A percentile compares a stretch with the other conserved stretches of the same genome.
These are phyloP conservation scores for Fusarium avenaceum DNA, from an alignment of 2,329 filamentous ascomycete genomes.

Conservation along the genomic window DNA sequence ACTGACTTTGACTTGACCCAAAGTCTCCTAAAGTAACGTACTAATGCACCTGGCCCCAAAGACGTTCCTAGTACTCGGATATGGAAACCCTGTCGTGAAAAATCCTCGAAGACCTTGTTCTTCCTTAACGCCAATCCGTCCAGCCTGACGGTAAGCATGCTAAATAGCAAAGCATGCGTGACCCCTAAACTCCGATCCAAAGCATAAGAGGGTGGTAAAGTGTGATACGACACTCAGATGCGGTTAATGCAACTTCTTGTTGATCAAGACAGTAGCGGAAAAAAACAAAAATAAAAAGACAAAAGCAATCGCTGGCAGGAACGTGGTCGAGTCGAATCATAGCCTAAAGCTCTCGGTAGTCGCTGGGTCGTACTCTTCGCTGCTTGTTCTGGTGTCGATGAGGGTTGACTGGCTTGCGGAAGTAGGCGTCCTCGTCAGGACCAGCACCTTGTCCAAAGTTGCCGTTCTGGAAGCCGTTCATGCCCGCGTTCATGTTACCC, in stretches of 20 bases:
- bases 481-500: constrained; percentile 49
- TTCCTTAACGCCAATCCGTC: constrained; percentile 42
- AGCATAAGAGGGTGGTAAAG: constrained; percentile 15
- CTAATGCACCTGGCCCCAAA: not conserved
- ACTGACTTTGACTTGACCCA: constrained; percentile 22
- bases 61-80: constrained; percentile 19
- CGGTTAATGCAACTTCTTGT: constrained; percentile 8
- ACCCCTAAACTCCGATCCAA: constrained; percentile 32
- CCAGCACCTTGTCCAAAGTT: constrained; percentile 68
- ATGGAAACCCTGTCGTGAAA: constrained; percentile 25
- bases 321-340: constrained; percentile 14
- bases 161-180: constrained; percentile 22
- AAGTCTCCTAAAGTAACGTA: constrained; percentile 8
- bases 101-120: constrained; percentile 4
- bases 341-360: constrained; percentile 84
- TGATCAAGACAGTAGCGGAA: constrained; percentile 10
- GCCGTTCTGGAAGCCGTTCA: constrained; percentile 54
- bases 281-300: constrained; percentile 2
- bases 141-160: constrained; percentile 34
- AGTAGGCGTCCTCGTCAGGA: constrained; percentile 92
- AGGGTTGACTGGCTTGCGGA: constrained; percentile 94
- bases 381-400: constrained; percentile 88
- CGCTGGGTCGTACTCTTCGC: constrained; percentile 84
- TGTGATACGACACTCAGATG: constrained; percentile 10
- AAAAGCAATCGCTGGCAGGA: constrained; percentile 31